phyloP scores from a whole-genome alignment of 2,329 filamentous ascomycete species.

The Aspergillus transmontanensis region DNA sequence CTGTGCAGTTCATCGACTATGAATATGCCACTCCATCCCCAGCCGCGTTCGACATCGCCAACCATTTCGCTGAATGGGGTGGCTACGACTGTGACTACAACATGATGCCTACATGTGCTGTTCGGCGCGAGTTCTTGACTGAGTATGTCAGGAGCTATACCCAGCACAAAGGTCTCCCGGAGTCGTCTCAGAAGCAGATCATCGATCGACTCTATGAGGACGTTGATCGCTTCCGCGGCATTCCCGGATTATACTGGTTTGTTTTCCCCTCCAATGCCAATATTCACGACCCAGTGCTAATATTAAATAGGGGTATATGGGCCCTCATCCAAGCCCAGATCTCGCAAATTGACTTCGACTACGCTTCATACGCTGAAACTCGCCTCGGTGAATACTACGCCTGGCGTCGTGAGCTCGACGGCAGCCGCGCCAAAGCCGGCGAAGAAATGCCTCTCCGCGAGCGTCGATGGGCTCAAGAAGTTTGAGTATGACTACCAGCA shows the following conservation, averaged over 20 bases:
- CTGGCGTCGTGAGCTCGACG: constrained; percentile 76
- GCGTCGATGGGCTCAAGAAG: constrained; percentile 72
- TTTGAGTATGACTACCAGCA: constrained; percentile 18
- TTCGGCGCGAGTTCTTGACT: constrained; percentile 77
- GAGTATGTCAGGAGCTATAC: constrained; percentile 82
- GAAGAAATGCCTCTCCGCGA: constrained; percentile 74
- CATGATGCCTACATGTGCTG: constrained; percentile 74
- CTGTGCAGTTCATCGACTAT: constrained; percentile 92
- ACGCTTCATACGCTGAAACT: constrained; percentile 84
- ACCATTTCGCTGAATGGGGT: constrained; percentile 98
- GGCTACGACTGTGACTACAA: constrained; percentile 93
- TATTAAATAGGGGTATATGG: constrained; percentile 84
- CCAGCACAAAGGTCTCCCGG: constrained; percentile 44
- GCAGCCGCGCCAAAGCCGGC: constrained; percentile 57
- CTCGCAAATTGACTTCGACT: constrained; percentile 95
- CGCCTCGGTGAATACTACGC: constrained; percentile 90
- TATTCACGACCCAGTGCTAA: background rate
- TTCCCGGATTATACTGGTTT: constrained; percentile 80
- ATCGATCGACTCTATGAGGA: constrained; percentile 72
- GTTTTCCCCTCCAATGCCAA: constrained; percentile 4
- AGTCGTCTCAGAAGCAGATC: constrained; percentile 60
- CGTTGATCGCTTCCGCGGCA: constrained; percentile 82
- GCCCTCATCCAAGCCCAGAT: constrained; percentile 92
- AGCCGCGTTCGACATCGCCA: constrained; percentile 93
- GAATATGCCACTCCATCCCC: constrained; percentile 95